Evolutionary conservation across 441 rosid species (phyloP).

Genomic region (Croton laevigatus): DNA sequence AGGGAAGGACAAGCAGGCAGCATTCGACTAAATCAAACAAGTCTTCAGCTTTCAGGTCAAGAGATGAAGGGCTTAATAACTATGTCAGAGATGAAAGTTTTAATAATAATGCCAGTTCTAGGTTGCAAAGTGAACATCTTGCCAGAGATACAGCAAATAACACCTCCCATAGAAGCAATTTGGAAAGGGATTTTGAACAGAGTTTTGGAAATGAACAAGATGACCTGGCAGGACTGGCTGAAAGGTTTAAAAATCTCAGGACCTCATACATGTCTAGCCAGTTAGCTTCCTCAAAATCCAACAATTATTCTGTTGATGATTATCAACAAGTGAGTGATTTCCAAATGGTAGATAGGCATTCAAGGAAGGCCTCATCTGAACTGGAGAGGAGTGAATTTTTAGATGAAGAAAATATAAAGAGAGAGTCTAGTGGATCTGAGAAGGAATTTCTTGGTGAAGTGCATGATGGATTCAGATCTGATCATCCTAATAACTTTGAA

Average conservation of each 20-base stretch:
- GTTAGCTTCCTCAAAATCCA: slow-evolving; percentile 32
- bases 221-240: slow-evolving; percentile 29
- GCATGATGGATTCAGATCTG: slow-evolving; percentile 27
- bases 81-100: slow-evolving; percentile 32
- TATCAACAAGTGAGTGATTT: slow-evolving; percentile 24
- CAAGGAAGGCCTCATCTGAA: slow-evolving; percentile 36
- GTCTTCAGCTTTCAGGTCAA: slow-evolving; percentile 33
- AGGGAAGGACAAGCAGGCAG: slow-evolving; percentile 46
- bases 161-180: slow-evolving; percentile 30
- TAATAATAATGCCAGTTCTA: slow-evolving; percentile 31
- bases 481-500: slow-evolving; percentile 32
- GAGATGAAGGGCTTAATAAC: slow-evolving; percentile 34
- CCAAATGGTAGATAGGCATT: slow-evolving; percentile 30
- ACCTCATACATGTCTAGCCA: slow-evolving; percentile 19
- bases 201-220: slow-evolving; percentile 31
- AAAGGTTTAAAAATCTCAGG: slow-evolving; percentile 30
- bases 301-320: slow-evolving; percentile 26
- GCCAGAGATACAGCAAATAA: slow-evolving; percentile 32
- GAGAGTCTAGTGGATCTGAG: slow-evolving; percentile 39
- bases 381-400: slow-evolving; percentile 21
- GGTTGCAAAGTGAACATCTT: slow-evolving; percentile 30
- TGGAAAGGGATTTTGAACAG: slow-evolving; percentile 30
- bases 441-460: slow-evolving; percentile 23
- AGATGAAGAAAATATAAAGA: slow-evolving; percentile 37
- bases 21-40: slow-evolving; percentile 40